phyloP scores from a whole-genome alignment of 805 yeast genomes.

The Candida coleopterorum region DNA sequence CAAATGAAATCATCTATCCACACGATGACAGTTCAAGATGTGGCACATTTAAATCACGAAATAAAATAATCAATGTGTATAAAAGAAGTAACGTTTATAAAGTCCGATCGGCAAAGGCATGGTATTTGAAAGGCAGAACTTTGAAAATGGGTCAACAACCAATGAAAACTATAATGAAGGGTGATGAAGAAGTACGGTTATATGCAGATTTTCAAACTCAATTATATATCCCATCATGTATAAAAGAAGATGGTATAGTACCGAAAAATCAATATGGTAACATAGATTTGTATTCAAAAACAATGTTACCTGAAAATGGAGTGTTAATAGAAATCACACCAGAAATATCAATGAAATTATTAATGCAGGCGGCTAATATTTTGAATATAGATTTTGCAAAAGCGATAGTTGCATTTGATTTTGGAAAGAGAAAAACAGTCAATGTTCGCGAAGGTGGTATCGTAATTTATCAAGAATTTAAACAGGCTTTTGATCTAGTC shows the following conservation, averaged over 20 bases:
- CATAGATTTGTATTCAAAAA: slow-evolving; percentile 68
- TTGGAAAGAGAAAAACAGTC: slow-evolving; percentile 36
- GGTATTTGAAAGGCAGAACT: slow-evolving; percentile 80
- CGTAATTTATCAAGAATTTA: slow-evolving; percentile 59
- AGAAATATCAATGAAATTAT: slow-evolving; percentile 37
- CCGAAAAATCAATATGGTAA: slow-evolving; percentile 79
- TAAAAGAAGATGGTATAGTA: slow-evolving; percentile 60
- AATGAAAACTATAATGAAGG: slow-evolving; percentile 37
- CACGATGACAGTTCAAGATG: slow-evolving; percentile 50
- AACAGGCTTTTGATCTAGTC: slow-evolving; percentile 55
- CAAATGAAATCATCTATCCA: slow-evolving; percentile 69
- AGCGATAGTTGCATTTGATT: slow-evolving; percentile 86
- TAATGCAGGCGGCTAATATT: slow-evolving; percentile 66
- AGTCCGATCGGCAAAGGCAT: slow-evolving; percentile 71
- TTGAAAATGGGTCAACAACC: slow-evolving; percentile 70
- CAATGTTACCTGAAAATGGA: slow-evolving; percentile 84
- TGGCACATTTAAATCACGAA: slow-evolving; percentile 60
- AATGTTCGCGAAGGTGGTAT: slow-evolving; percentile 67
- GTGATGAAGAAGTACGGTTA: slow-evolving; percentile 50
- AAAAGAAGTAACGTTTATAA: slow-evolving; percentile 58
- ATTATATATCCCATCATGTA: slow-evolving; percentile 59
- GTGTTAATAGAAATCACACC: slow-evolving; percentile 39
- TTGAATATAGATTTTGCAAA: slow-evolving; percentile 75
- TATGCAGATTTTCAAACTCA: slow-evolving; percentile 81
- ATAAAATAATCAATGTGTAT: slow-evolving; percentile 56